Evolutionary conservation across 2,329 filamentous ascomycete genomes (phyloP).

Genomic region (Trichoderma aggressivum): DNA sequence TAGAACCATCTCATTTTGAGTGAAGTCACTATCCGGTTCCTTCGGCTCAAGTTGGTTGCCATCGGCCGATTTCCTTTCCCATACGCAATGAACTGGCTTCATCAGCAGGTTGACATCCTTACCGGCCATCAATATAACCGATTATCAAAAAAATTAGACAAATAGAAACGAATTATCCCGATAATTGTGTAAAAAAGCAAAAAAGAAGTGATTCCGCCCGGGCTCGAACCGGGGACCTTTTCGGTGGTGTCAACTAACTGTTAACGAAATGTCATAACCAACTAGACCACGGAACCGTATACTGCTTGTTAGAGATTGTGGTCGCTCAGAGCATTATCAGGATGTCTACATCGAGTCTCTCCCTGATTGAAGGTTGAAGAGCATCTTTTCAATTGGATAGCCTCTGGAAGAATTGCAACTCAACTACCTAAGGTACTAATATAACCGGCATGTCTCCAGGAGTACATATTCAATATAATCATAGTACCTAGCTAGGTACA

Average conservation of each 20-base stretch:
- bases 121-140: not conserved
- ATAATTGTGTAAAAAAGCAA: not conserved
- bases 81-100: not conserved
- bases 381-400: not conserved
- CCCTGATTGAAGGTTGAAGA: not conserved
- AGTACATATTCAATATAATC: not conserved
- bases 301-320: not conserved
- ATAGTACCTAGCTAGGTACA: too few relatives aligned
- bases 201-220: conserved; percentile 36
- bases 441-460: not conserved
- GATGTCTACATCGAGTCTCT: not conserved
- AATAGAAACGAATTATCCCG: not conserved
- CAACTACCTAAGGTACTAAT: too few relatives aligned
- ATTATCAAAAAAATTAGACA: not conserved
- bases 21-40: not conserved
- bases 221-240: conserved; percentile 40
- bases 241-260: conserved; percentile 30
- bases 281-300: conserved; percentile 38
- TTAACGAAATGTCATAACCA: conserved; percentile 41
- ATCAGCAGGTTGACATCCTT: not conserved
- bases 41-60: not conserved
- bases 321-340: not conserved
- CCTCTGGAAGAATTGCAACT: not conserved
- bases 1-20: not conserved
- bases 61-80: too few relatives aligned